phyloP scores from a whole-genome alignment of 768 basidiomycete species.

The Panaeolus papilionaceus region DNA sequence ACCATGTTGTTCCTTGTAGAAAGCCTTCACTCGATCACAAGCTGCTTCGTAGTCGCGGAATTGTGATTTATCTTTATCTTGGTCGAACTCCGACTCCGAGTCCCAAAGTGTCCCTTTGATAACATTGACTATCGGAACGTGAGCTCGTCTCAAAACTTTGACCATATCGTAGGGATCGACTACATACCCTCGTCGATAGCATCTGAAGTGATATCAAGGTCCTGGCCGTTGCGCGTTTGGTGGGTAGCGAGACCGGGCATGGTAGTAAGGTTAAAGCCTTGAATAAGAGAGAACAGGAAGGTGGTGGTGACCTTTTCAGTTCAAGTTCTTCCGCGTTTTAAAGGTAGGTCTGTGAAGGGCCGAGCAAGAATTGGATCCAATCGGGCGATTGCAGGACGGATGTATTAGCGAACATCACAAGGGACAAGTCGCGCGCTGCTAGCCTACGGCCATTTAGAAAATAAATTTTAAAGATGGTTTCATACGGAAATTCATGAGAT shows the following conservation, averaged over 20 bases:
- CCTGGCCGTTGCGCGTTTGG: conserved; percentile 30
- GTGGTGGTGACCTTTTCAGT: conserved; percentile 21
- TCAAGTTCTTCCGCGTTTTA: conserved; percentile 18
- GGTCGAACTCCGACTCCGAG: conserved; percentile 62
- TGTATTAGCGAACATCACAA: conserved; percentile 10
- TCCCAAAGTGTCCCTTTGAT: conserved; percentile 69
- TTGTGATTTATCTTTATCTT: conserved; percentile 64
- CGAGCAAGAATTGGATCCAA: conserved; percentile 23
- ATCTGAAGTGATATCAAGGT: conserved; percentile 53
- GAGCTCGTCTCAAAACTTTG: neutral
- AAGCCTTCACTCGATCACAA: conserved; percentile 78
- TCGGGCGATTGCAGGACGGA: conserved; percentile 28
- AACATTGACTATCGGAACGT: conserved; percentile 60
- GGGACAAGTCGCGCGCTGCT: conserved; percentile 3
- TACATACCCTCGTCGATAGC: conserved; percentile 53
- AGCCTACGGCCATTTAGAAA: conserved; percentile 5
- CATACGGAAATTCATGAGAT: conserved; percentile 5
- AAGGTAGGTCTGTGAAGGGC: conserved; percentile 9
- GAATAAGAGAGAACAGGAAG: conserved; percentile 17
- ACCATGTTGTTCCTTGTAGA: conserved; percentile 85
- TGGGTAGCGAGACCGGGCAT: conserved; percentile 34
- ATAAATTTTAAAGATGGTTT: conserved; percentile 10
- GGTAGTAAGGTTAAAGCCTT: conserved; percentile 14
- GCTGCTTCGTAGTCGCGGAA: conserved; percentile 80
- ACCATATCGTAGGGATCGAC: neutral